Evolutionary conservation across 768 basidiomycete genomes (phyloP), one percentile per base, ranked within the genome.

Genomic region (Leccinum fibrillosum): DNA sequence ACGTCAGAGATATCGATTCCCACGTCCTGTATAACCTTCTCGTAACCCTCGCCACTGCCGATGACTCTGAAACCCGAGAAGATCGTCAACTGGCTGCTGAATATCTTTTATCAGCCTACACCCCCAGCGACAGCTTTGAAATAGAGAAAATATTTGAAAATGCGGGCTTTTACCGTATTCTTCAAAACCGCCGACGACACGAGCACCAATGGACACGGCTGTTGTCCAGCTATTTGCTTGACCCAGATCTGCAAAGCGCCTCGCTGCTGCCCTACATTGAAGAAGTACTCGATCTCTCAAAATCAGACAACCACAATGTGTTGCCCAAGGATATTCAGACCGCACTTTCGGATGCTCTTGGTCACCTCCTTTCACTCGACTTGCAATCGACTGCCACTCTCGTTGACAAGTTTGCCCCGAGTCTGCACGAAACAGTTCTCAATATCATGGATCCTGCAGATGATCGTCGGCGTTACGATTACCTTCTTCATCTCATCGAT

Each of bases 51-150:
- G 85, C 92, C 1, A 78, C 83, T 58, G 92, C 94, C 68, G 68
- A 77, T 0, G 92, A 96, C 69, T 73, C 76, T 15, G 84, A 81
- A 66, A 97, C 92, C 0, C 82, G 88, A 25, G 96, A 98, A 68
- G 97, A 98, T 73, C 86, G 97, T 13, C 94, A 99, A 67, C 81
- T 99, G 6, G 97, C 97, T 0, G 86, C 88, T 8, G 97, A 99
- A 74, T 97, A 88, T 70, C 83, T 99, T 32, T 79, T 98, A 17
- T 99, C 97, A 2, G 84, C 82, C 0, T 98, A 97, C 70, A 92
- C 85, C 39, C 97, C 96, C 0, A 86, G 88, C 62, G 86, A 94
- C 56, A 79, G 78, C 63, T 86, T 90, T 23, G 77, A 77, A 21
- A 79, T 96, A 54, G 72, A 88, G 42, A 68, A 68, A 10, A 75